Percentiles rank a stretch among this genome's conserved stretches.
phyloP scores from a whole-genome alignment of 441 rosid genomes.

The Mallotus japonicus region DNA sequence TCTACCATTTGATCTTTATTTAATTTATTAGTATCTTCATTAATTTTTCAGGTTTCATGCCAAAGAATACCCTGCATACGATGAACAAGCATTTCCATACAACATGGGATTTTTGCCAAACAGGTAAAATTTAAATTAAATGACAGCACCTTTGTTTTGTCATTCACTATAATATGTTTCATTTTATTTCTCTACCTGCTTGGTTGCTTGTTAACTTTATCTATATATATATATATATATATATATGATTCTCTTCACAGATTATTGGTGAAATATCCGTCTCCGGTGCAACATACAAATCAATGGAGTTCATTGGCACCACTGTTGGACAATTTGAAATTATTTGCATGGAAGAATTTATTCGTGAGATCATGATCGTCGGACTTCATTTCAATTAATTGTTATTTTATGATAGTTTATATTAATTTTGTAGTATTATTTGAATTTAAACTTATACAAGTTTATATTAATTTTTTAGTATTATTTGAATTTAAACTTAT shows the following conservation, averaged over 20 bases:
- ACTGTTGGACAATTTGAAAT: conserved; percentile 41
- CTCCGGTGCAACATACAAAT: conserved; percentile 89
- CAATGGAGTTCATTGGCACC: conserved; percentile 93
- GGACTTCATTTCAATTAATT: no score
- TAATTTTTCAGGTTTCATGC: conserved; percentile 73
- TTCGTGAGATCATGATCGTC: no score
- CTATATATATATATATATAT: no score
- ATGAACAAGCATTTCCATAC: conserved; percentile 59
- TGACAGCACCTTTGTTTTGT: background rate
- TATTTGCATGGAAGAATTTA: no score
- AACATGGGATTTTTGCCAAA: conserved; percentile 86
- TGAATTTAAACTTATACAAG: no score
- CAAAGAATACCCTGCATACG: conserved; percentile 80
- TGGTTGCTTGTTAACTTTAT: no score
- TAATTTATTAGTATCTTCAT: background rate
- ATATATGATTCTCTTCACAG: conserved; percentile 37
- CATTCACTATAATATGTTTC: no score
- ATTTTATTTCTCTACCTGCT: no score
- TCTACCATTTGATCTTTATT: background rate
- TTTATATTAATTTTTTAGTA: no score
- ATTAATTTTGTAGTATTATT: no score
- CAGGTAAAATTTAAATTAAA: conserved; percentile 36
- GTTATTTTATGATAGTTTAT: no score
- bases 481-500: no score
- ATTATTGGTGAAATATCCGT: conserved; percentile 95